Percentiles rank a stretch among this genome's conserved stretches.
Evolutionary conservation across 495 filamentous ascomycete genomes (phyloP).

Genomic region (Aspergillus carlsbadensis): DNA sequence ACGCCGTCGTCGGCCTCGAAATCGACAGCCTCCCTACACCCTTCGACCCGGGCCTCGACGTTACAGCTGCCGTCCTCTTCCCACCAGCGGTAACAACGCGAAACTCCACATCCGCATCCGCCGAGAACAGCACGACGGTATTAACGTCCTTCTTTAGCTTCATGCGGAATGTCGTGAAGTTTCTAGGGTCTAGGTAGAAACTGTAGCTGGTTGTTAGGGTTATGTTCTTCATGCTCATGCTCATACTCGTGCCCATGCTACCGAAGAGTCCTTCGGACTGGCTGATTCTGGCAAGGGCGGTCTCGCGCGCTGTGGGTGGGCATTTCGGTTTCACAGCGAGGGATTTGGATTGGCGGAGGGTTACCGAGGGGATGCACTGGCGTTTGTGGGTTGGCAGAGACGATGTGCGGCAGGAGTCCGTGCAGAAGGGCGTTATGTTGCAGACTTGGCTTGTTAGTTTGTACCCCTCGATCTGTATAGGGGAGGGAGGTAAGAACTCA

Average conservation of each 20-base stretch:
- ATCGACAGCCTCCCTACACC: too few species aligned
- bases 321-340: slow-evolving; percentile 29
- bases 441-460: slow-evolving; percentile 22
- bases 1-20: too few species aligned
- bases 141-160: slow-evolving; percentile 28
- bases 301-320: slow-evolving; percentile 22
- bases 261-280: slow-evolving; percentile 5
- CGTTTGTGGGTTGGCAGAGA: slow-evolving; percentile 13
- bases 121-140: slow-evolving; percentile 30
- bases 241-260: not conserved
- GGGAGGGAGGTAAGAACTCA: slow-evolving; percentile 16
- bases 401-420: slow-evolving; percentile 24
- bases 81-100: slow-evolving; percentile 6
- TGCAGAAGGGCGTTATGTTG: slow-evolving; percentile 34
- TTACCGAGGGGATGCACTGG: slow-evolving; percentile 30
- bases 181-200: slow-evolving; percentile 32
- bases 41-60: too few species aligned
- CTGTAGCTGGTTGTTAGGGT: slow-evolving; percentile 27
- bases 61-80: too few species aligned
- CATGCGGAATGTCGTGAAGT: slow-evolving; percentile 36
- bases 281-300: slow-evolving; percentile 27
- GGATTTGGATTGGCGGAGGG: slow-evolving; percentile 32
- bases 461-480: not conserved
- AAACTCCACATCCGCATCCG: slow-evolving; percentile 29
- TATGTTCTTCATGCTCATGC: slow-evolving; percentile 6